phyloP scores from a whole-genome alignment of 306 rosid species.

The Begonia masoniana region DNA sequence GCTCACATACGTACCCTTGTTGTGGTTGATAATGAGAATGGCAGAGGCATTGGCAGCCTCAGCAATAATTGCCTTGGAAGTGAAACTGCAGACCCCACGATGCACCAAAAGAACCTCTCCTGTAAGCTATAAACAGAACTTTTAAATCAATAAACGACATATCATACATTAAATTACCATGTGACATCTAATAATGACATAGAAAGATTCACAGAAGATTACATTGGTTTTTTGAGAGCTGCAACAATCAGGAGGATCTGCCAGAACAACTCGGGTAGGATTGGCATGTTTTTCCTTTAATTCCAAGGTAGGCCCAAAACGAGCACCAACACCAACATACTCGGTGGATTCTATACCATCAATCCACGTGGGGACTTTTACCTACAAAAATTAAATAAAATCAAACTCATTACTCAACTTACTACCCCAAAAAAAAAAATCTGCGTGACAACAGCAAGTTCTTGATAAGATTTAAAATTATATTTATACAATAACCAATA shows the following conservation, averaged over 20 bases:
- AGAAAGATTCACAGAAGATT: constrained; percentile 11
- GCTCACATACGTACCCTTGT: constrained; percentile 51
- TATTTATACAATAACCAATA: too few species aligned
- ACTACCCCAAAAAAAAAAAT: too few species aligned
- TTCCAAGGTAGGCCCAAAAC: constrained; percentile 83
- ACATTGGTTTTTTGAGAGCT: constrained; percentile 49
- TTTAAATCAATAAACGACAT: constrained; percentile 14
- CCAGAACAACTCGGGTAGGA: constrained; percentile 76
- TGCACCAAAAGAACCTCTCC: constrained; percentile 73
- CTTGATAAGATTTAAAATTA: too few species aligned
- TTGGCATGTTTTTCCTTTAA: constrained; percentile 84
- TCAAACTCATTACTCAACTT: too few species aligned
- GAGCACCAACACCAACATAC: constrained; percentile 95
- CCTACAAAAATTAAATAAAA: constrained; percentile 25
- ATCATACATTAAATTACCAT: not conserved
- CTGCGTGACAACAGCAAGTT: too few species aligned
- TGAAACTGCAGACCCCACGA: constrained; percentile 96
- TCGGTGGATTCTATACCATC: constrained; percentile 44
- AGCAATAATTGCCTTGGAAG: constrained; percentile 81
- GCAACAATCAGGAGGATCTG: constrained; percentile 97
- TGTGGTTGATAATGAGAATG: constrained; percentile 71
- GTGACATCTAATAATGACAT: not conserved
- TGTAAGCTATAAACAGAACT: constrained; percentile 49
- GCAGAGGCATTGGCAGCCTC: constrained; percentile 83
- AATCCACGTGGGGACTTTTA: constrained; percentile 84